Evolutionary conservation across 495 filamentous ascomycete genomes (phyloP).

Genomic region (Thermothielavioides terrestris): DNA sequence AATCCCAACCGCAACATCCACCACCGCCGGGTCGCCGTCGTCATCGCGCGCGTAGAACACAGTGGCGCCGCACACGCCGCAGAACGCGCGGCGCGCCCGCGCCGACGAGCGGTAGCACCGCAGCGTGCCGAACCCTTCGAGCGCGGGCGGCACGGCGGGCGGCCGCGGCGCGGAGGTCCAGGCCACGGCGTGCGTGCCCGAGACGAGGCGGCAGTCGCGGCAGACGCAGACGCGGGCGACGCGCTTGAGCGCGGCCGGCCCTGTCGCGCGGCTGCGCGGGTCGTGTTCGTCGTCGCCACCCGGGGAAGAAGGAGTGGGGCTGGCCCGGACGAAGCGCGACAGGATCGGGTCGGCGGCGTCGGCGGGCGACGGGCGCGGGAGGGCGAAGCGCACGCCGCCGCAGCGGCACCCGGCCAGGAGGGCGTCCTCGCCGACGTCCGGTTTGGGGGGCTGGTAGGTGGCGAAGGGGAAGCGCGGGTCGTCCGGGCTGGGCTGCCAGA

Average conservation of each 20-base stretch:
- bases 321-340: conserved; percentile 10
- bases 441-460: conserved; percentile 4
- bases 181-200: conserved; percentile 51
- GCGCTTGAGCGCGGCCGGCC: conserved; percentile 35
- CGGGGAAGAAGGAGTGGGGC: background rate
- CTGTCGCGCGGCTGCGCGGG: background rate
- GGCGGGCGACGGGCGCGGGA: conserved; percentile 26
- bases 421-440: conserved; percentile 8
- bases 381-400: conserved; percentile 37
- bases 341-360: conserved; percentile 6
- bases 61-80: conserved; percentile 52
- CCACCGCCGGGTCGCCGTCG: too few relatives aligned
- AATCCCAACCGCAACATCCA: conserved; percentile 47
- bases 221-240: conserved; percentile 53
- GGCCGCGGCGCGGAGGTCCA: conserved; percentile 56
- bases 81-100: conserved; percentile 51
- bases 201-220: conserved; percentile 47
- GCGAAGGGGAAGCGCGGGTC: conserved; percentile 13
- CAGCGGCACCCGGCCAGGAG: conserved; percentile 36
- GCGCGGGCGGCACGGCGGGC: conserved; percentile 34
- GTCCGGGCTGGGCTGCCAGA: conserved; percentile 18
- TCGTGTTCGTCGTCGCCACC: background rate
- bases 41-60: conserved; percentile 36
- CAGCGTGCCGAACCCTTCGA: conserved; percentile 41
- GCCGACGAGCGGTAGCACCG: conserved; percentile 45